Evolutionary conservation across 1,284 basidiomycete species (phyloP), one percentile per base, ranked within the genome.

Genomic region (Sporisorium iseilematis-ciliati): DNA sequence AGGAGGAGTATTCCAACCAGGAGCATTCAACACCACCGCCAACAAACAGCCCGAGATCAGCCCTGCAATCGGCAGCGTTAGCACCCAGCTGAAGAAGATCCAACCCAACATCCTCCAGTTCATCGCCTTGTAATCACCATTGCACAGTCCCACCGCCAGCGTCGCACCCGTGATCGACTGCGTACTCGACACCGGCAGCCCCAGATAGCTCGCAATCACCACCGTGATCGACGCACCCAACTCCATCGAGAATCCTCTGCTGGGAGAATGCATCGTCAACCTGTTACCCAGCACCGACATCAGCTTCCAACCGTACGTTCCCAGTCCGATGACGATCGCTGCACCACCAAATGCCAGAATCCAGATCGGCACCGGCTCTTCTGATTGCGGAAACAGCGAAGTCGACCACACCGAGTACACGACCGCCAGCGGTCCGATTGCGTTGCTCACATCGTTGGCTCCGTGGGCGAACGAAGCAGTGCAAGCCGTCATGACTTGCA

Each of bases 161-260:
- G 77, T 70, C 0, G 74, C 74, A 48, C 77, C 77, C 0, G 70
- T 77, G 53, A 77, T 69, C 38, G 57, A 71, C 64, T 77, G 74
- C 2, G 74, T 77, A 3, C 66, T 64, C 7, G 60, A 62, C 14
- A 79, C 71, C 5, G 77, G 75, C 21, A 77, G 23, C 2, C 58
- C 63, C 20, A 74, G 38, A 33, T 68, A 63, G 10, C 53, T 55
- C 0, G 70, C 69, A 29, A 76, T 23, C 0, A 78, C 42, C 14
- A 76, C 66, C 18, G 75, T 78, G 56, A 76, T 67, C 21, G 62
- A 56, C 0, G 78, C 72, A 26, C 73, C 72, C 31, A 78, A 18
- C 33, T 80, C 78, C 68, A 78, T 73, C 14, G 75, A 75, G 53
- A 75, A 75, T 1, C 78, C 78, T 23, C 78, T 42, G 7, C 72